Evolutionary conservation across 2,329 filamentous ascomycete species (phyloP).

Genomic region (Claviceps sp.): DNA sequence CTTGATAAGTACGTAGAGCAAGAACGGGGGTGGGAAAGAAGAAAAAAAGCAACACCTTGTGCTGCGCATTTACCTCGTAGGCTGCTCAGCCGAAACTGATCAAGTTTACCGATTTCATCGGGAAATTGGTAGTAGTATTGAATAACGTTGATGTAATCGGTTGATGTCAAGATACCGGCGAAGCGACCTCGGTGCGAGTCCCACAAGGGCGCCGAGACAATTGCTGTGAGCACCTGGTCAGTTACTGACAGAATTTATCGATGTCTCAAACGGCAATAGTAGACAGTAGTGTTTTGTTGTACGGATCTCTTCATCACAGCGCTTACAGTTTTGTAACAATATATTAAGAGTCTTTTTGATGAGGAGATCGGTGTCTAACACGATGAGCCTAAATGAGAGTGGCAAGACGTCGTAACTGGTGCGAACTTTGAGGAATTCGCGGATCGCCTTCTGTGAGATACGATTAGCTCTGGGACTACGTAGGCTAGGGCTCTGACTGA

Average conservation of each 20-base stretch:
- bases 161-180: constrained; percentile 85
- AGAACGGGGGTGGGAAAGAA: neutral
- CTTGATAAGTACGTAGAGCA: constrained; percentile 8
- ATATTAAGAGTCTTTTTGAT: constrained; percentile 97
- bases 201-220: constrained; percentile 95
- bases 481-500: neutral
- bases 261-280: neutral
- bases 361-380: constrained; percentile 86
- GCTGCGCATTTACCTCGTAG: constrained; percentile 56
- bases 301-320: neutral
- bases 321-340: constrained; percentile 80
- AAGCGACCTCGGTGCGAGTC: constrained; percentile 88
- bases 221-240: constrained; percentile 42
- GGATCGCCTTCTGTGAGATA: constrained; percentile 60
- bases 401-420: constrained; percentile 97
- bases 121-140: constrained; percentile 99
- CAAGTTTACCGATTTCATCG: constrained; percentile 75
- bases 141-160: constrained; percentile 96
- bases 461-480: constrained; percentile 6
- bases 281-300: neutral
- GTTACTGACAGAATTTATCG: neutral
- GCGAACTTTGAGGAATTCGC: constrained; percentile 89
- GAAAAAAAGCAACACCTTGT: neutral
- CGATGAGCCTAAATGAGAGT: constrained; percentile 86
- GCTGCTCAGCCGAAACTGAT: constrained; percentile 85